Evolutionary conservation across 257 asterid genomes (phyloP).

Genomic region (Buddleja alternifolia): DNA sequence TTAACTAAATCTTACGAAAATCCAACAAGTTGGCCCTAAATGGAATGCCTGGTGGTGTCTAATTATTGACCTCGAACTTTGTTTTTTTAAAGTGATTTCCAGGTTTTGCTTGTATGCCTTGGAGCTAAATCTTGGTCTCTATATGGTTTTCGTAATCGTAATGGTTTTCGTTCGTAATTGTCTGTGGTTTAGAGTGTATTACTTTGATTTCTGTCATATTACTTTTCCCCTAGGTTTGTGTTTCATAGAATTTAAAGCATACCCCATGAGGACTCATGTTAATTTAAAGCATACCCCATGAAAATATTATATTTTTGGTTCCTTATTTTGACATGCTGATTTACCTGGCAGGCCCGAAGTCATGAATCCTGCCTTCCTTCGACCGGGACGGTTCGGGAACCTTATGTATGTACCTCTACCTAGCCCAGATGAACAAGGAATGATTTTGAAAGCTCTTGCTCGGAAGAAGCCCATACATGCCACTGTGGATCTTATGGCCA

Average conservation of each 20-base stretch:
- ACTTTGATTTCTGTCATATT: neutral
- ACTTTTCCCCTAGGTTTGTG: neutral
- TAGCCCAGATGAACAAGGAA: conserved; percentile 76
- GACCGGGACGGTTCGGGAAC: conserved; percentile 87
- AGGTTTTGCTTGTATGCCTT: neutral
- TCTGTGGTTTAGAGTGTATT: neutral
- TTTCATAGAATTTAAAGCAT: conserved; percentile 3
- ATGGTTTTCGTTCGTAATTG: too few relatives aligned
- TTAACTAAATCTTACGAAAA: neutral
- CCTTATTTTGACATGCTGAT: conserved; percentile 23
- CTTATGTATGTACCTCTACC: conserved; percentile 84
- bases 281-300: too few relatives aligned
- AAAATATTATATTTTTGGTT: neutral
- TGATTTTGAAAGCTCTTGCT: conserved; percentile 73
- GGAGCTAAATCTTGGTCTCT: neutral
- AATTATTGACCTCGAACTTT: neutral
- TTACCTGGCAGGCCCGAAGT: conserved; percentile 70
- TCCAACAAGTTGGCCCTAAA: neutral
- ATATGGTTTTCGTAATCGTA: too few relatives aligned
- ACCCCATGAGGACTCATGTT: conserved; percentile 1
- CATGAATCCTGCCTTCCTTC: conserved; percentile 78
- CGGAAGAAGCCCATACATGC: conserved; percentile 65
- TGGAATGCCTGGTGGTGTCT: too few relatives aligned
- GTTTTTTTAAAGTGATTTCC: neutral
- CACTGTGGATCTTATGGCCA: conserved; percentile 64